Evolutionary conservation across 768 basidiomycete species (phyloP).

Genomic region (Xerocomellus amylosporus): DNA sequence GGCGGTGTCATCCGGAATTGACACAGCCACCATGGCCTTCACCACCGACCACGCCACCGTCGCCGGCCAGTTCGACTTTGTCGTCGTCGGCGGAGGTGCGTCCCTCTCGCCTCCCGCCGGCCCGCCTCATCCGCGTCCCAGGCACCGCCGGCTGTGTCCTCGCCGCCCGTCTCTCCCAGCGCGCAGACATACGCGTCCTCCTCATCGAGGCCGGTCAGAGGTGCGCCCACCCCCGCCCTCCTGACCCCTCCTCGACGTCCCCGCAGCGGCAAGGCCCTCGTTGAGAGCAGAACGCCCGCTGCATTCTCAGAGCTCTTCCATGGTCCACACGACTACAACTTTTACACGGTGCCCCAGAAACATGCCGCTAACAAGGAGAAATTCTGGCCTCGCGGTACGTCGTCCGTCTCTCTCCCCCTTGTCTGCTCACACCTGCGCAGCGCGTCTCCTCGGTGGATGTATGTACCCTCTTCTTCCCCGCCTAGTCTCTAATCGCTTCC

Average conservation of each 20-base stretch:
- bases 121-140: neutral
- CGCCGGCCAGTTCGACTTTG: slow-evolving; percentile 43
- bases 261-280: slow-evolving; percentile 43
- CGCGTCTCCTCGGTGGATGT: slow-evolving; percentile 73
- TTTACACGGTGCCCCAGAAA: slow-evolving; percentile 57
- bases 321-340: slow-evolving; percentile 47
- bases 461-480: slow-evolving; percentile 26
- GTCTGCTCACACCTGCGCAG: slow-evolving; percentile 34
- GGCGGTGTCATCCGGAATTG: too few relatives aligned
- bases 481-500: neutral
- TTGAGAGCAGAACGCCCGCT: slow-evolving; percentile 43
- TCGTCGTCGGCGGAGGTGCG: slow-evolving; percentile 56
- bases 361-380: slow-evolving; percentile 45
- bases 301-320: slow-evolving; percentile 43
- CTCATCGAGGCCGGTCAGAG: slow-evolving; percentile 44
- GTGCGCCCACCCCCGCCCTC: slow-evolving; percentile 29
- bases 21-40: slow-evolving; percentile 20
- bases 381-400: slow-evolving; percentile 66
- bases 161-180: slow-evolving; percentile 43
- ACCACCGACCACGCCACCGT: too few relatives aligned
- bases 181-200: slow-evolving; percentile 35
- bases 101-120: rapidly evolving
- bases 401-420: too few relatives aligned
- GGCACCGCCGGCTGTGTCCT: slow-evolving; percentile 47
- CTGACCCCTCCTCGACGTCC: neutral